A percentile compares a stretch with the other conserved stretches of the same genome.
Evolutionary conservation across 257 asterid species (phyloP).

Genomic region (Gentiana macrophylla): DNA sequence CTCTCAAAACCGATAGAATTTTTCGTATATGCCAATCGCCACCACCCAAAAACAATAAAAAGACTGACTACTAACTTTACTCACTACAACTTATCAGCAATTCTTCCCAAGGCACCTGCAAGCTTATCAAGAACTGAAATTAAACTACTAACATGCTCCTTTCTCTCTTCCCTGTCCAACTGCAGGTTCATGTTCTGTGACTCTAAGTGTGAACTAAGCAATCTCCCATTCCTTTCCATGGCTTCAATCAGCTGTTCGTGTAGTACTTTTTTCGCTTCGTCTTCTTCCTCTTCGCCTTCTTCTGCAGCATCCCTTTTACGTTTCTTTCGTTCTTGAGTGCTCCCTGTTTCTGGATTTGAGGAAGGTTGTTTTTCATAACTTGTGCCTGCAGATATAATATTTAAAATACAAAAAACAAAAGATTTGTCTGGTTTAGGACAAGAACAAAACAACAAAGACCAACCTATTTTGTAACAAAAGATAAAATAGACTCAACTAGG

Average conservation of each 20-base stretch:
- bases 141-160: constrained; percentile 50
- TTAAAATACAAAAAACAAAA: not conserved
- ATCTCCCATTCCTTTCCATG: constrained; percentile 61
- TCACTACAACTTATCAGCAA: constrained; percentile 68
- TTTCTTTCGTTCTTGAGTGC: constrained; percentile 42
- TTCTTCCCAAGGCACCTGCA: constrained; percentile 74
- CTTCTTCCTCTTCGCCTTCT: constrained; percentile 31
- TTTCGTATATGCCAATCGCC: too few relatives aligned
- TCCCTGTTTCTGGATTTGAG: constrained; percentile 27
- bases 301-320: constrained; percentile 35
- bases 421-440: too few relatives aligned
- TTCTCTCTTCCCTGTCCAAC: constrained; percentile 70
- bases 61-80: constrained; percentile 10
- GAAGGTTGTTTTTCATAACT: constrained; percentile 38
- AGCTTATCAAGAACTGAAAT: constrained; percentile 60
- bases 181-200: constrained; percentile 50
- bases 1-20: too few relatives aligned
- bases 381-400: constrained; percentile 33
- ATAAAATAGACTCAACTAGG: too few relatives aligned
- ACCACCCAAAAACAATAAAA: constrained; percentile 1
- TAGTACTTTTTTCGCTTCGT: constrained; percentile 24
- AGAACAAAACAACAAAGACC: too few relatives aligned
- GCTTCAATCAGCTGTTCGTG: constrained; percentile 44
- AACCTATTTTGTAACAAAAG: too few relatives aligned
- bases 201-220: constrained; percentile 61